Evolutionary conservation across 129 eudicot species (phyloP), one percentile per base, ranked within the genome.

Genomic region (Erigeron canadensis): DNA sequence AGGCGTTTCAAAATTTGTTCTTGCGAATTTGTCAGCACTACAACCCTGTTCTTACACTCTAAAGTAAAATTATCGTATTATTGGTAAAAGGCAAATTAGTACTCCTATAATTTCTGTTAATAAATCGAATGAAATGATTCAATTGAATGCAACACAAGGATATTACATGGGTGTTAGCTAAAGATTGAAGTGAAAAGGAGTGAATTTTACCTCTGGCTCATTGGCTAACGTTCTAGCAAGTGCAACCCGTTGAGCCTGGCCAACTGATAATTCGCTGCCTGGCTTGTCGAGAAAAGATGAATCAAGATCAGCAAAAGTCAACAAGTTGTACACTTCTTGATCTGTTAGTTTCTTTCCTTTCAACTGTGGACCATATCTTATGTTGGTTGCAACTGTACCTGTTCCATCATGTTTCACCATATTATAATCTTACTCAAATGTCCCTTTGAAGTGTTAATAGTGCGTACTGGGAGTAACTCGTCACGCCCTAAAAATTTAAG

Each of bases 201-300:
- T 16, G 28, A 17, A 7, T 73, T n/a, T n/a, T 75, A 89, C 98
- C 97, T 94, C 99, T 15, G 99, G 99, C 48, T 90, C 87, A 51
- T 94, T 94, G 50, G 99, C 99, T 75, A 94, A 64, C 67, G 97
- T 89, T 72, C 97, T 82, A 46, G 99, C 99, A 62, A 94, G 93
- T 23, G 99, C 97, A 59, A 94, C 99, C 57, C 99, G 72, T 76
- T 94, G 99, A 72, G 95, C 96, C 80, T 94, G 99, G 62, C 99
- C 99, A 45, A 94, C 96, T 0, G 99, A 94, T 37, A 94, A 60
- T 44, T 94, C 97, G 11, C 81, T 70, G 3, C 87, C 89, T 8
- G 76, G 70, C 64, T 83, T 84, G 77, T 77, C 60, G 79, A 77
- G 84, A 81, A 94, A 89, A 28, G 97, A 82, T 28, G 86, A 16